Percentiles rank a stretch among this genome's conserved stretches.
Evolutionary conservation across 2,329 filamentous ascomycete genomes (phyloP).

Genomic region (Colletotrichum cordylinicola): DNA sequence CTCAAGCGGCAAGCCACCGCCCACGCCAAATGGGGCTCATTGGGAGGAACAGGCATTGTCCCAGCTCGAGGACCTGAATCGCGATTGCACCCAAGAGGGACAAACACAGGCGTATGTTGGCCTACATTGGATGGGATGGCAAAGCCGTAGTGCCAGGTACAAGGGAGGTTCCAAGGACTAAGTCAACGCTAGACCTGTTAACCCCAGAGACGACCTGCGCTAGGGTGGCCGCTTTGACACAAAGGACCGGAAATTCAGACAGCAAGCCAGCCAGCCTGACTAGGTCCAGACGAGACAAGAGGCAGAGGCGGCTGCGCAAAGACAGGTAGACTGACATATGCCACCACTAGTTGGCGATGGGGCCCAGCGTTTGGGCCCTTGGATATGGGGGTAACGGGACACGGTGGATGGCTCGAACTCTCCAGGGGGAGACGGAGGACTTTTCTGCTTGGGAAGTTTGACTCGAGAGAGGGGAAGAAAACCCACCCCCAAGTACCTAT

Average conservation of each 20-base stretch:
- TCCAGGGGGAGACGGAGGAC: neutral
- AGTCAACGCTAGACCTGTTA: conserved; percentile 1
- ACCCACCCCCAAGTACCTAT: neutral
- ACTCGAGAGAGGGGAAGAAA: neutral
- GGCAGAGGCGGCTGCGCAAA: neutral
- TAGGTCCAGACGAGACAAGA: conserved; percentile 1
- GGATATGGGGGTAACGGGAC: neutral
- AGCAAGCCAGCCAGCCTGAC: neutral
- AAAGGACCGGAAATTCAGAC: neutral
- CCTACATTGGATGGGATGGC: neutral
- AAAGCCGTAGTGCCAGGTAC: conserved; percentile 12
- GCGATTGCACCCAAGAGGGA: neutral
- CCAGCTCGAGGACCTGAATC: neutral
- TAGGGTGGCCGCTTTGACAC: conserved; percentile 16
- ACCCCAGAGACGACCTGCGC: neutral
- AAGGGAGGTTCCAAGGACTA: conserved; percentile 2
- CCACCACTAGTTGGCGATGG: neutral
- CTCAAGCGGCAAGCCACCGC: conserved; percentile 6
- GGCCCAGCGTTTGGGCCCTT: neutral
- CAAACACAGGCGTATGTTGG: neutral
- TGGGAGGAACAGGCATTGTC: conserved; percentile 1
- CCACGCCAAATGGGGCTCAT: neutral
- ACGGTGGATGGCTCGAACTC: neutral
- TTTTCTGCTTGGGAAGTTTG: neutral
- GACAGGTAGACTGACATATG: conserved; percentile 10